These are phyloP conservation scores for Trichaptum fuscoviolaceum DNA, from an alignment of 768 basidiomycete genomes.

Conservation along the genomic window DNA sequence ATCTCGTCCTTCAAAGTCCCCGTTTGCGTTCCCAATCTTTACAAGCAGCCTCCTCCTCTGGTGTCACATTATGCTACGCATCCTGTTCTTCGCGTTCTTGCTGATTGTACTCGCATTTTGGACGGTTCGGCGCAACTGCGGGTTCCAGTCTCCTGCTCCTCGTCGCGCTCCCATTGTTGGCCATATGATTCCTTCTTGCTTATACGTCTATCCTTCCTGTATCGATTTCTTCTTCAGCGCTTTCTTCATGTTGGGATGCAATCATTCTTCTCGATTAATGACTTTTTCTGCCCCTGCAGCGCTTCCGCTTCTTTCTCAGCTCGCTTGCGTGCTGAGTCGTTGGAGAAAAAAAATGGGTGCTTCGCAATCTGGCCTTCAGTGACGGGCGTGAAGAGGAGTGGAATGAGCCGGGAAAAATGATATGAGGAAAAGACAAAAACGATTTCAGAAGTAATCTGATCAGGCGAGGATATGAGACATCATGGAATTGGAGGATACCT, in stretches of 20 bases:
- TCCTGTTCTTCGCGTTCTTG: slow-evolving; percentile 28
- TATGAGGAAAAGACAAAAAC: too few species aligned
- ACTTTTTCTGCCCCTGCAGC: slow-evolving; percentile 67
- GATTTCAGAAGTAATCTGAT: too few species aligned
- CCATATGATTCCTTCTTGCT: slow-evolving; percentile 79
- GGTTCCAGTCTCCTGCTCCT: slow-evolving; percentile 83
- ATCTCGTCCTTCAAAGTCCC: slow-evolving; percentile 84
- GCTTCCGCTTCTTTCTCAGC: slow-evolving; percentile 73
- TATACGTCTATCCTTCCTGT: slow-evolving; percentile 47
- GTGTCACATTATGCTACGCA: slow-evolving; percentile 35
- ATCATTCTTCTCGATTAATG: slow-evolving; percentile 83
- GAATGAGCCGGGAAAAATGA: too few species aligned
- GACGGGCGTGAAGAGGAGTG: too few species aligned
- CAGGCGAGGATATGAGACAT: too few species aligned
- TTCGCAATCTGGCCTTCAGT: too few species aligned
- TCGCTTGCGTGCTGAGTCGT: slow-evolving; percentile 48
- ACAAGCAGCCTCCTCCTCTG: slow-evolving; percentile 68
- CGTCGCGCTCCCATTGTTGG: slow-evolving; percentile 89
- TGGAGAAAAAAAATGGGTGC: too few species aligned
- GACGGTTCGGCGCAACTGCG: slow-evolving; percentile 48
- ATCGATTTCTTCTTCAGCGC: slow-evolving; percentile 28
- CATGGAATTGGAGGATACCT: too few species aligned
- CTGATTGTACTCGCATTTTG: slow-evolving; percentile 41
- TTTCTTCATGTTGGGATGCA: slow-evolving; percentile 33
- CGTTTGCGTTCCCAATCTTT: slow-evolving; percentile 69